Evolutionary conservation across 2,329 filamentous ascomycete species (phyloP).

Genomic region (Cladophialophora bantiana): DNA sequence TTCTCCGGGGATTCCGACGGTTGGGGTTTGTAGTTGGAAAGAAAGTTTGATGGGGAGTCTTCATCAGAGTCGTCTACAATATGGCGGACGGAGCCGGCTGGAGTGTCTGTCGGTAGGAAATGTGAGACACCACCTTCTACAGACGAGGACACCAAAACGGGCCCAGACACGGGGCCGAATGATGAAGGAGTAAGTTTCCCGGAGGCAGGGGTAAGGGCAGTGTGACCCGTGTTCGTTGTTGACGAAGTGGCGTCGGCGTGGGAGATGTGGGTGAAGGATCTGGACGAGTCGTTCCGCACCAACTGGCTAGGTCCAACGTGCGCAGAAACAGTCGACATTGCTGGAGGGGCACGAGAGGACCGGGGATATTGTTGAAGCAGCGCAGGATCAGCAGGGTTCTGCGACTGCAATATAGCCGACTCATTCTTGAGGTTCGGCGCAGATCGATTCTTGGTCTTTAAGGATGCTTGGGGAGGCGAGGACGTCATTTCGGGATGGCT

Average conservation of each 20-base stretch:
- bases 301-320: constrained; percentile 49
- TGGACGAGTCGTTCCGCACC: constrained; percentile 36
- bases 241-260: constrained; percentile 48
- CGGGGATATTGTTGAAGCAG: constrained; percentile 45
- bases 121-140: constrained; percentile 56
- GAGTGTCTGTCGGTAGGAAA: constrained; percentile 49
- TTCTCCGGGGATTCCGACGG: constrained; percentile 52
- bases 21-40: constrained; percentile 56
- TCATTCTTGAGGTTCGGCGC: constrained; percentile 35
- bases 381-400: constrained; percentile 33
- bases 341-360: constrained; percentile 54
- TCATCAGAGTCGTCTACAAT: constrained; percentile 51
- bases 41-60: constrained; percentile 55
- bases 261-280: constrained; percentile 42
- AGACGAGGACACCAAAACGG: constrained; percentile 52
- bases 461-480: constrained; percentile 31
- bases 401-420: constrained; percentile 22
- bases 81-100: constrained; percentile 39
- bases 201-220: constrained; percentile 38
- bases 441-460: constrained; percentile 36
- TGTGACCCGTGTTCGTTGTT: constrained; percentile 41
- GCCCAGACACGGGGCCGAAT: constrained; percentile 36
- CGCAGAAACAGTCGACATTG: constrained; percentile 58
- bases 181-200: constrained; percentile 45
- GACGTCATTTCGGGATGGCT: constrained; percentile 25